These are phyloP conservation scores for Suhomyces anneliseae DNA, from an alignment of 1,139 yeast species.

Conservation along the genomic window DNA sequence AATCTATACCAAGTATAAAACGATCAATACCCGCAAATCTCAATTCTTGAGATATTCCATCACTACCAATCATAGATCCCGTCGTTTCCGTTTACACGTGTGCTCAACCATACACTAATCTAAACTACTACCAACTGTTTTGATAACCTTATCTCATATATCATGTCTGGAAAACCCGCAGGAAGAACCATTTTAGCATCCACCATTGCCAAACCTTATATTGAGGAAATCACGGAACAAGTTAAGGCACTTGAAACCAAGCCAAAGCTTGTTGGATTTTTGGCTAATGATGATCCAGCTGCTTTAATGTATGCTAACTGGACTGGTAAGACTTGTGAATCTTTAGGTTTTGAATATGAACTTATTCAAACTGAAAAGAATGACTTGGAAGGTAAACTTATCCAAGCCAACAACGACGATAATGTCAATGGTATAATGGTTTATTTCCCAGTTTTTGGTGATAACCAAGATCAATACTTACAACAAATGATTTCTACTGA, in stretches of 20 bases:
- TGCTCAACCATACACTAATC: not conserved
- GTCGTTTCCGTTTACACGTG: not conserved
- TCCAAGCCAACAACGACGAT: constrained; percentile 78
- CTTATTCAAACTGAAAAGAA: constrained; percentile 74
- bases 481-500: constrained; percentile 87
- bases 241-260: constrained; percentile 51
- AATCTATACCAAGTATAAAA: not conserved
- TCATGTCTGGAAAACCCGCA: constrained; percentile 38
- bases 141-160: not conserved
- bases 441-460: constrained; percentile 97
- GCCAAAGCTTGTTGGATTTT: constrained; percentile 84
- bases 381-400: constrained; percentile 77
- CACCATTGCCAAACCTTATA: constrained; percentile 77
- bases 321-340: constrained; percentile 89
- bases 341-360: constrained; percentile 83
- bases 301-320: constrained; percentile 93
- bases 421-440: constrained; percentile 90
- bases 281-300: constrained; percentile 93
- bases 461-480: constrained; percentile 89
- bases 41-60: not conserved
- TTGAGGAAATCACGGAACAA: constrained; percentile 65
- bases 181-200: constrained; percentile 88
- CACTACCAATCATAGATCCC: not conserved
- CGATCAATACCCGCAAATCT: not conserved
- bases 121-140: too few species aligned